Conservation (phyloP, 169 alveolate genomes). For the Miamiensis avidus region DNA sequence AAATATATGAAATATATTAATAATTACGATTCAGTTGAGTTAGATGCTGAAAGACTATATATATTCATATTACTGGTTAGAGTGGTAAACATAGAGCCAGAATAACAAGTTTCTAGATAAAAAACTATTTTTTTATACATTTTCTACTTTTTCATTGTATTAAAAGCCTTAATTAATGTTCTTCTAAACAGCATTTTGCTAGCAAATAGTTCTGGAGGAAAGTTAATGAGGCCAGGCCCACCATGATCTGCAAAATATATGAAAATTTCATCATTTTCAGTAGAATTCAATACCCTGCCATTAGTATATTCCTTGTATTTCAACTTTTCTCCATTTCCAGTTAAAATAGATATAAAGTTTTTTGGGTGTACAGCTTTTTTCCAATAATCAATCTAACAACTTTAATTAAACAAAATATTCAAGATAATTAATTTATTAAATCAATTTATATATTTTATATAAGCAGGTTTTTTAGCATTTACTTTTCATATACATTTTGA, state of each 20-base stretch:
- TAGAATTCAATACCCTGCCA: conserved; percentile 71
- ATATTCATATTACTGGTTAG: conserved; percentile 61
- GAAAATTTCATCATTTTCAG: conserved; percentile 70
- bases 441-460: too few relatives aligned
- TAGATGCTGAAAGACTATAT: conserved; percentile 85
- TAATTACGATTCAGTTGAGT: conserved; percentile 62
- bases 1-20: too few relatives aligned
- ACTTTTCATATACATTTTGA: neutral
- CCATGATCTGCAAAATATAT: conserved; percentile 86
- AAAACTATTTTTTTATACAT: conserved; percentile 69
- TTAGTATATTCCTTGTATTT: conserved; percentile 40
- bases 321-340: conserved; percentile 41
- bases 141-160: conserved; percentile 62
- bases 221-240: conserved; percentile 78
- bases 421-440: too few relatives aligned
- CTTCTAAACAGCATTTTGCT: conserved; percentile 48
- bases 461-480: too few relatives aligned
- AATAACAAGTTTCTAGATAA: conserved; percentile 84
- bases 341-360: too few relatives aligned
- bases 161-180: conserved; percentile 46
- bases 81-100: conserved; percentile 85
- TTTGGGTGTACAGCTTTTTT: neutral
- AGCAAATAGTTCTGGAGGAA: conserved; percentile 70
- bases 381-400: neutral
- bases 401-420: neutral